Conservation (phyloP, 1,284 basidiomycete species). For the Serendipita sp. region DNA sequence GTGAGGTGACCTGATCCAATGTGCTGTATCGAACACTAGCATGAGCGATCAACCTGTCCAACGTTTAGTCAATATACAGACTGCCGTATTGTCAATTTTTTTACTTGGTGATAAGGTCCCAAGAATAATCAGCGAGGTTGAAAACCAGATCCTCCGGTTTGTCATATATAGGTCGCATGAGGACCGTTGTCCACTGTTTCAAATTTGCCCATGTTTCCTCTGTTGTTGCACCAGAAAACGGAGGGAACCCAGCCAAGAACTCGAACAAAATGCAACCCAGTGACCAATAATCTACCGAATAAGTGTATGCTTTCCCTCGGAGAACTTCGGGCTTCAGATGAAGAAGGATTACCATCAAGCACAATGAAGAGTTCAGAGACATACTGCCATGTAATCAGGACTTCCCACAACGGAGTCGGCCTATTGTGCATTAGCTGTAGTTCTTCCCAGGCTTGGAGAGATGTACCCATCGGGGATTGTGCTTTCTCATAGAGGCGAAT, state of each 20-base stretch:
- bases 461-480: slow-evolving; percentile 68
- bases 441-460: not conserved
- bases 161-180: slow-evolving; percentile 88
- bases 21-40: slow-evolving; percentile 68
- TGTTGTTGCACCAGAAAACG: slow-evolving; percentile 88
- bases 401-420: slow-evolving; percentile 98
- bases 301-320: slow-evolving; percentile 87
- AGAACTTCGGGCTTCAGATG: slow-evolving; percentile 60
- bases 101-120: slow-evolving; percentile 87
- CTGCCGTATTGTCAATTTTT: slow-evolving; percentile 13
- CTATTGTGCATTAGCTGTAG: slow-evolving; percentile 13
- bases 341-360: not conserved
- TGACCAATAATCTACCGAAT: slow-evolving; percentile 97
- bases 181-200: slow-evolving; percentile 92
- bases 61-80: slow-evolving; percentile 10
- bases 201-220: slow-evolving; percentile 99
- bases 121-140: slow-evolving; percentile 86
- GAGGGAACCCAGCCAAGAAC: slow-evolving; percentile 94
- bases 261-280: slow-evolving; percentile 97
- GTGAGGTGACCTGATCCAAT: slow-evolving; percentile 56
- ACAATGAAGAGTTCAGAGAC: not conserved
- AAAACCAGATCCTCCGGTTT: slow-evolving; percentile 94
- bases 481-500: slow-evolving; percentile 83
- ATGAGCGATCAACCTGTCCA: slow-evolving; percentile 54
- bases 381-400: slow-evolving; percentile 85